Percentiles rank a stretch among this genome's conserved stretches.
phyloP scores from a whole-genome alignment of 225 moss, liverwort and hornwort genomes.

The Bryoerythrophyllum caledonicum region DNA sequence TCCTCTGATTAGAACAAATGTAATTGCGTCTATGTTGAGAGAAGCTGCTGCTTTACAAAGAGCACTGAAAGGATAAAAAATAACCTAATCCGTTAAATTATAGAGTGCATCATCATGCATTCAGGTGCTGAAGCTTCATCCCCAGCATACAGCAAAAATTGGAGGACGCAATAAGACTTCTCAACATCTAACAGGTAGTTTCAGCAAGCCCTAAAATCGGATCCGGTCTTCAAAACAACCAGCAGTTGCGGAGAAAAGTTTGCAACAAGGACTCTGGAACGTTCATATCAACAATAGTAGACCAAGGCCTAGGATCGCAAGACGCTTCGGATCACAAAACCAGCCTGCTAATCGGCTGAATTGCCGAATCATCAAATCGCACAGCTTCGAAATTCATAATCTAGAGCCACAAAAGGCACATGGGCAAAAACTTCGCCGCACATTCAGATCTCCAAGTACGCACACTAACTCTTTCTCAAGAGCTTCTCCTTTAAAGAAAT shows the following conservation, averaged over 20 bases:
- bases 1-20: not conserved
- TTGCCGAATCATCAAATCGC: not conserved
- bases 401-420: not conserved
- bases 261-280: conserved; percentile 9
- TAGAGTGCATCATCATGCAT: not conserved
- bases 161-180: not conserved
- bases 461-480: not conserved
- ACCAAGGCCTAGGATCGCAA: not conserved
- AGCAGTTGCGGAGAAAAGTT: not conserved
- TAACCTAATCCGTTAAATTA: not conserved
- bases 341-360: not conserved
- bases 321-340: not conserved
- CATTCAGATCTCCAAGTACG: not conserved
- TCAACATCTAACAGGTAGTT: not conserved
- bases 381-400: not conserved
- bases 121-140: not conserved
- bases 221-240: not conserved
- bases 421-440: not conserved
- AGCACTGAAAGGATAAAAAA: not conserved
- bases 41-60: not conserved
- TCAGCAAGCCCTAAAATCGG: not conserved
- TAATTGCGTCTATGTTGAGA: not conserved
- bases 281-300: not conserved
- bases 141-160: not conserved
- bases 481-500: not conserved